Conservation (phyloP, 73 alveolate genomes). For the Paramecium pentaurelia region DNA sequence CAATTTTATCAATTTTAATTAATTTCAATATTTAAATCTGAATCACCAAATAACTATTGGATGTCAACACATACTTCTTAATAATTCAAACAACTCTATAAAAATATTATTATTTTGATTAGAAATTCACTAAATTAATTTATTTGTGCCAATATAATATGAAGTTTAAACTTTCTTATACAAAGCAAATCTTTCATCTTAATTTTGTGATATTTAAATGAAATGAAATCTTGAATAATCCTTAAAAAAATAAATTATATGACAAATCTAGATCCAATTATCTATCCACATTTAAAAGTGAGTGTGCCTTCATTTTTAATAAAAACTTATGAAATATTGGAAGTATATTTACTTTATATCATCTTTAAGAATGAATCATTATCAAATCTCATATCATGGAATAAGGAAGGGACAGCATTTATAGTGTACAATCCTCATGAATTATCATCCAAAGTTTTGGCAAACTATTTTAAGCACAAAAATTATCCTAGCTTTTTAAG, state of each 20-base stretch:
- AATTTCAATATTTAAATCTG: neutral
- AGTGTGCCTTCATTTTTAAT: constrained; percentile 26
- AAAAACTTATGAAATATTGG: constrained; percentile 37
- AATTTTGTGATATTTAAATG: neutral
- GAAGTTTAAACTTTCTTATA: neutral
- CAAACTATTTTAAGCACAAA: constrained; percentile 23
- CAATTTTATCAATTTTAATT: neutral
- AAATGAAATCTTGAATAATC: neutral
- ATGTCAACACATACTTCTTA: neutral
- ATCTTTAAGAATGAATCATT: neutral
- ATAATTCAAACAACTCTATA: neutral
- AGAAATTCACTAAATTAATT: neutral
- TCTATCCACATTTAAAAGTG: neutral
- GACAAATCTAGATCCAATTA: neutral
- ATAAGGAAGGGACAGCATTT: constrained; percentile 23
- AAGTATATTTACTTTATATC: neutral
- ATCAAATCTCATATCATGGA: constrained; percentile 6
- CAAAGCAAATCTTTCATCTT: neutral
- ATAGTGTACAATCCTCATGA: constrained; percentile 21
- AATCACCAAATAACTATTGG: neutral
- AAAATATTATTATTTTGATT: neutral
- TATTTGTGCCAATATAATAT: neutral
- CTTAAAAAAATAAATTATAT: neutral
- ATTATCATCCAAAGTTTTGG: neutral
- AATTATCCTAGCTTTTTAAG: constrained; percentile 48